These are phyloP conservation scores for Monascus purpureus DNA, from an alignment of 495 filamentous ascomycete species.

Conservation along the genomic window DNA sequence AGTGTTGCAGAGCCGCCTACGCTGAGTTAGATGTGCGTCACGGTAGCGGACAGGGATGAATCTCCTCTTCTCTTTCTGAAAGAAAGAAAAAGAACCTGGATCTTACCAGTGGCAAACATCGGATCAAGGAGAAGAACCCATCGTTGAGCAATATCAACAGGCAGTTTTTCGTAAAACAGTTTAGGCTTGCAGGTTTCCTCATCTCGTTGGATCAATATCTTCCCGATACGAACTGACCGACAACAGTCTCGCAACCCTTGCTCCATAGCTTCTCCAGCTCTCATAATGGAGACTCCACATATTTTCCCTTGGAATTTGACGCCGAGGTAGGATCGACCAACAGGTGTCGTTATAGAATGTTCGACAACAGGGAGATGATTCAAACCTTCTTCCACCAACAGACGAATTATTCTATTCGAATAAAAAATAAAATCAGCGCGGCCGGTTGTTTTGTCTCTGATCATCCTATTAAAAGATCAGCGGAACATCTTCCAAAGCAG, in stretches of 20 bases:
- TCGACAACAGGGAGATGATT: slow-evolving; percentile 90
- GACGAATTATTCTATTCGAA: slow-evolving; percentile 93
- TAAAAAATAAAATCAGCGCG: slow-evolving; percentile 98
- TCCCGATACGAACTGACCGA: slow-evolving; percentile 88
- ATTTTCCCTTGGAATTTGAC: slow-evolving; percentile 97
- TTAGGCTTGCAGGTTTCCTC: slow-evolving; percentile 87
- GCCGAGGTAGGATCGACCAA: slow-evolving; percentile 76
- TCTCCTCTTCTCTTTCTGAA: neutral
- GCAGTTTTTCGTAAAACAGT: slow-evolving; percentile 94
- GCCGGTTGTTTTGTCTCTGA: slow-evolving; percentile 74
- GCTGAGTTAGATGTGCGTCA: slow-evolving; percentile 5
- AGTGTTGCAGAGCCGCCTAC: slow-evolving; percentile 88
- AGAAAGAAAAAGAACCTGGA: neutral
- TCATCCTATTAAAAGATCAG: slow-evolving; percentile 50
- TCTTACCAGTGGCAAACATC: slow-evolving; percentile 92
- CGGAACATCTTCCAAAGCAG: neutral
- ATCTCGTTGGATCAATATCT: slow-evolving; percentile 94
- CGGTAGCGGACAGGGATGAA: too few relatives aligned
- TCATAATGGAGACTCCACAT: slow-evolving; percentile 96
- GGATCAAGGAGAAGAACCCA: slow-evolving; percentile 96
- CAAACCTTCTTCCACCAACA: slow-evolving; percentile 94
- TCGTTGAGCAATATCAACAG: slow-evolving; percentile 77
- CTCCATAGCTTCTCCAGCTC: slow-evolving; percentile 96
- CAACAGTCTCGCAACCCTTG: slow-evolving; percentile 94
- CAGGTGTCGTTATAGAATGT: slow-evolving; percentile 78